Conservation (phyloP, 768 basidiomycete genomes). For the Suillus placidus region DNA sequence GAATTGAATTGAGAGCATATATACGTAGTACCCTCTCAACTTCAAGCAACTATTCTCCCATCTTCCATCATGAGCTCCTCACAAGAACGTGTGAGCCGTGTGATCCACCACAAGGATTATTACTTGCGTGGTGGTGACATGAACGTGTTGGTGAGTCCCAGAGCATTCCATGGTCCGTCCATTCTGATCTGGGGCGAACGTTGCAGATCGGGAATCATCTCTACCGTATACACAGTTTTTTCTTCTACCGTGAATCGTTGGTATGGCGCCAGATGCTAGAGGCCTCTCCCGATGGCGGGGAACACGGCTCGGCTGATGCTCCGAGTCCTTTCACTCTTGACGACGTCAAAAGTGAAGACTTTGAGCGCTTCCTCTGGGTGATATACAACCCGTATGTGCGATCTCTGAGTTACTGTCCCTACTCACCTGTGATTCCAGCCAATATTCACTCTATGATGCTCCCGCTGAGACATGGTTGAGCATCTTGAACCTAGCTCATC, state of each 20-base stretch:
- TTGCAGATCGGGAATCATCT: constrained; percentile 36
- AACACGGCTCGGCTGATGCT: neutral
- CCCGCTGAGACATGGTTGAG: constrained; percentile 52
- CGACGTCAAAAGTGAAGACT: constrained; percentile 40
- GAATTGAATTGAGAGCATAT: constrained; percentile 1
- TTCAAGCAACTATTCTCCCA: neutral
- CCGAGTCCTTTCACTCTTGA: constrained; percentile 22
- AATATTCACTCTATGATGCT: constrained; percentile 58
- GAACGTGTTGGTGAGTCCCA: constrained; percentile 48
- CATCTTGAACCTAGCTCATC: constrained; percentile 54
- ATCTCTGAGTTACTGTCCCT: neutral
- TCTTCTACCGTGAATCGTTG: constrained; percentile 40
- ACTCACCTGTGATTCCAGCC: constrained; percentile 35
- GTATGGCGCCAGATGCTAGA: constrained; percentile 33
- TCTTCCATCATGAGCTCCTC: neutral
- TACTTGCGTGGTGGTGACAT: constrained; percentile 60
- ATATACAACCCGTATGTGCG: constrained; percentile 56
- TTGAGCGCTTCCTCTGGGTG: constrained; percentile 53
- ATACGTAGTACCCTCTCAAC: neutral
- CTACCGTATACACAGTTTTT: constrained; percentile 39
- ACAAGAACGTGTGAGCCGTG: constrained; percentile 17
- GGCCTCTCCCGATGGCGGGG: neutral
- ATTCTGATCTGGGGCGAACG: neutral
- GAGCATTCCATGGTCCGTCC: neutral
- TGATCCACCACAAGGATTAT: constrained; percentile 40